Evolutionary conservation across 257 asterid species (phyloP).

Genomic region (Salvia hispanica): DNA sequence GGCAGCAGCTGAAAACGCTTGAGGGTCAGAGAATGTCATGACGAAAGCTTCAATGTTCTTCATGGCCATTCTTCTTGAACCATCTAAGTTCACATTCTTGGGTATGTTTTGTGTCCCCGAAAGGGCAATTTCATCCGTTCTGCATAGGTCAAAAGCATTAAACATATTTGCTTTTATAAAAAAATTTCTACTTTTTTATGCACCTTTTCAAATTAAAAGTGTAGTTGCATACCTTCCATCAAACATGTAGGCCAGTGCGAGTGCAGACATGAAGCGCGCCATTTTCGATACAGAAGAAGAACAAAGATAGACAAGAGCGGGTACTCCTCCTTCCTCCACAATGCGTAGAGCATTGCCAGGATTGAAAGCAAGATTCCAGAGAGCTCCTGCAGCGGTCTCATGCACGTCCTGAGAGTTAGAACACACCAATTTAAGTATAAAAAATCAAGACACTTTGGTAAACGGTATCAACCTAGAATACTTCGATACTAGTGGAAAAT

Average conservation of each 20-base stretch:
- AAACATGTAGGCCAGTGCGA: slow-evolving; percentile 86
- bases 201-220: slow-evolving; percentile 1
- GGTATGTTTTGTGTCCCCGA: slow-evolving; percentile 61
- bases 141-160: slow-evolving; percentile 35
- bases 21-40: slow-evolving; percentile 62
- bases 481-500: no score
- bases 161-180: not conserved
- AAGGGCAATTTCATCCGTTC: slow-evolving; percentile 71
- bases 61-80: slow-evolving; percentile 72
- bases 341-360: slow-evolving; percentile 91
- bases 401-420: slow-evolving; percentile 31
- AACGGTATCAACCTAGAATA: not conserved
- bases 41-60: slow-evolving; percentile 69
- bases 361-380: slow-evolving; percentile 93
- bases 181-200: not conserved
- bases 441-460: slow-evolving; percentile 1
- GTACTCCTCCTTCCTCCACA: slow-evolving; percentile 92
- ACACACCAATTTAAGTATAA: slow-evolving; percentile 3
- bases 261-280: not conserved
- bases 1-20: slow-evolving; percentile 75
- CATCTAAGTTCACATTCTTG: slow-evolving; percentile 62
- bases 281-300: slow-evolving; percentile 74
- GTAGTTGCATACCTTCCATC: slow-evolving; percentile 69
- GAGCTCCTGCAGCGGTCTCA: slow-evolving; percentile 16
- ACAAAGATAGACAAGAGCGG: slow-evolving; percentile 71